phyloP scores from a whole-genome alignment of 73 alveolate genomes.

The Paramecium sonneborni region DNA sequence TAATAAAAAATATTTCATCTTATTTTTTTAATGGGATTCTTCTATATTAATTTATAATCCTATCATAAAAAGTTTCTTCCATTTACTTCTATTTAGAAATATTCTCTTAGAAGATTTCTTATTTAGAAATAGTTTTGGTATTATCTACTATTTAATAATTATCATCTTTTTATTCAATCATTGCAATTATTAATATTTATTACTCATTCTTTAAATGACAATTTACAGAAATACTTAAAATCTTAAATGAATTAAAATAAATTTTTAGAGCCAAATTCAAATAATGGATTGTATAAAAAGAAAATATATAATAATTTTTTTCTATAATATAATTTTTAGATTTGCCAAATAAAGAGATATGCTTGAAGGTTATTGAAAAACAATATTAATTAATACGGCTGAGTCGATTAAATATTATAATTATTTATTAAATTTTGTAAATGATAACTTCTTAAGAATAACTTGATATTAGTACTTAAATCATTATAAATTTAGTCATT shows the following conservation, averaged over 20 bases:
- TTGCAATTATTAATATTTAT: background rate
- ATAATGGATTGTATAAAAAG: background rate
- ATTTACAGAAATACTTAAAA: background rate
- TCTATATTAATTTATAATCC: background rate
- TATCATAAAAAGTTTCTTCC: background rate
- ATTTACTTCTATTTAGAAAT: background rate
- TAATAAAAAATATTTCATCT: background rate
- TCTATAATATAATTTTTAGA: no score
- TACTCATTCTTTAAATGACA: background rate
- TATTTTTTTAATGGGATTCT: background rate
- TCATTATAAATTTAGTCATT: background rate
- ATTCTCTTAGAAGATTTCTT: background rate
- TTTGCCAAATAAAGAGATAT: no score
- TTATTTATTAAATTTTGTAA: background rate
- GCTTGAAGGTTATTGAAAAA: no score
- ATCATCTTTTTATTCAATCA: background rate
- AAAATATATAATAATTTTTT: no score
- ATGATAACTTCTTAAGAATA: constrained; percentile 47
- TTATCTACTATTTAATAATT: background rate
- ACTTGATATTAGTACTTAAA: background rate
- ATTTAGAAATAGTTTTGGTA: background rate
- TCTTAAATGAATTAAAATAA: background rate
- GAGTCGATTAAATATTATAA: background rate
- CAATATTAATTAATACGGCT: no score
- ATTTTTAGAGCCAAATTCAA: background rate